Evolutionary conservation across 768 basidiomycete species (phyloP), one percentile per base, ranked within the genome.

Genomic region (Sutorius australiensis): DNA sequence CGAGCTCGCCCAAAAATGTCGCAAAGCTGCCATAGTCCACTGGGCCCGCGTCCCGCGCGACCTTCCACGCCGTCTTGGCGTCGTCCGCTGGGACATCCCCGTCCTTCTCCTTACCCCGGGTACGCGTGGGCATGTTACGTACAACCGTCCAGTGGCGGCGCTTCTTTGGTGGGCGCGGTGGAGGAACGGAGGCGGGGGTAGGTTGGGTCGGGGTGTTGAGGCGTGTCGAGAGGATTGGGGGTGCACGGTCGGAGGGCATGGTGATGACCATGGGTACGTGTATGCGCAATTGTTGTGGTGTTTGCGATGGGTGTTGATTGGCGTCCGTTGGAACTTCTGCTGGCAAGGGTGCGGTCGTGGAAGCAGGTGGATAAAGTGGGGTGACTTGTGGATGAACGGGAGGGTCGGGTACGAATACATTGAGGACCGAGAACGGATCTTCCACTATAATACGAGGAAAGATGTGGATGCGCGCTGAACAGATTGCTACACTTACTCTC

Each of bases 401-500:
- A 0, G 76, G 73, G 10, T 87, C 84, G 10, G 84, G 84, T 11
- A 80, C 81, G 43, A 89, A 75, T 33, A 73, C 72, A 16, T 80
- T 84, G 2, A 91, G 75, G 1, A 86, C 69, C 10, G 84, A 78
- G 65, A 89, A 89, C 1, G 88, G 87, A 55, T 89, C 86, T 65
- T 91, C 88, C 79, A 89, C 87, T 89, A 46, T 46, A 37, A 57
- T 28, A 54, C 51, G 39, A 54, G 32, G 31, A 48, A 37, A 36
- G 7, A 1, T 38, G 28, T 49, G 12, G 28, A 6, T 34, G 33
- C 17, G 24, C n/a, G 40, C 16, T 32, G n/a, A 19, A 40, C 42
- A 9, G 43, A 46, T 2, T 24, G 30, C 43, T 14, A 28, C 2
- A 72, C 82, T 38, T 62, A 89, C 87, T 81, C 67, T 88, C 81